Conservation (phyloP, 768 basidiomycete genomes). For the Xerocomellus intermedius region DNA sequence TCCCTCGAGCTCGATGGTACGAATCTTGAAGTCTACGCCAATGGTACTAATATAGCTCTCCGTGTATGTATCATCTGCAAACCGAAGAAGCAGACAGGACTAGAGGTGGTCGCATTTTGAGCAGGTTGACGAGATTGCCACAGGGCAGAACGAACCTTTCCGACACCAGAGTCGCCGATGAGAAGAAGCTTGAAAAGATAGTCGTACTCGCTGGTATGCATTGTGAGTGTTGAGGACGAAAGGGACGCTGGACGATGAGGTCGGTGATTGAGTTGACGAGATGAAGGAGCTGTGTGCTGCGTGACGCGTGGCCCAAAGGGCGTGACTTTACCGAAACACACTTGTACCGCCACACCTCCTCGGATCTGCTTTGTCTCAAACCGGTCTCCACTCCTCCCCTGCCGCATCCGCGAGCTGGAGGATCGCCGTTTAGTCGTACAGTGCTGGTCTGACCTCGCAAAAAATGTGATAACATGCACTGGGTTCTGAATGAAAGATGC, state of each 20-base stretch:
- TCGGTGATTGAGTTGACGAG: constrained; percentile 32
- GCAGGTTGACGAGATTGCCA: constrained; percentile 16
- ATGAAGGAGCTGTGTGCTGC: constrained; percentile 33
- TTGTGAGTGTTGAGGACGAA: constrained; percentile 36
- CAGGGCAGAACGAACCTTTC: constrained; percentile 57
- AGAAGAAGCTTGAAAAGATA: constrained; percentile 95
- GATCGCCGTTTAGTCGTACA: background rate
- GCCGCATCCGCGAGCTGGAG: too few species aligned
- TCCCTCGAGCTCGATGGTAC: constrained; percentile 97
- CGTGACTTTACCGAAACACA: constrained; percentile 27
- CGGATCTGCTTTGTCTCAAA: constrained; percentile 5
- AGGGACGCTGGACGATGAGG: constrained; percentile 30
- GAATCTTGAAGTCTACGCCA: constrained; percentile 98
- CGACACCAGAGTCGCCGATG: constrained; percentile 94
- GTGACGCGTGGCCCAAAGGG: constrained; percentile 33
- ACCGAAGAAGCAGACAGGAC: constrained; percentile 90
- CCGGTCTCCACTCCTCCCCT: background rate
- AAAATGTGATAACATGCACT: background rate
- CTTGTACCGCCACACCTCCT: constrained; percentile 26
- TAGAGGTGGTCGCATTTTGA: constrained; percentile 40
- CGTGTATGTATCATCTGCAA: constrained; percentile 96
- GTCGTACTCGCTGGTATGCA: constrained; percentile 95
- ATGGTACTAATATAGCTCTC: constrained; percentile 98
- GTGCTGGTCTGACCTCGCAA: background rate
- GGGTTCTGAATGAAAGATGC: background rate